Evolutionary conservation across 495 filamentous ascomycete genomes (phyloP), one percentile per base, ranked within the genome.

Genomic region (Aspergillus asperescens): DNA sequence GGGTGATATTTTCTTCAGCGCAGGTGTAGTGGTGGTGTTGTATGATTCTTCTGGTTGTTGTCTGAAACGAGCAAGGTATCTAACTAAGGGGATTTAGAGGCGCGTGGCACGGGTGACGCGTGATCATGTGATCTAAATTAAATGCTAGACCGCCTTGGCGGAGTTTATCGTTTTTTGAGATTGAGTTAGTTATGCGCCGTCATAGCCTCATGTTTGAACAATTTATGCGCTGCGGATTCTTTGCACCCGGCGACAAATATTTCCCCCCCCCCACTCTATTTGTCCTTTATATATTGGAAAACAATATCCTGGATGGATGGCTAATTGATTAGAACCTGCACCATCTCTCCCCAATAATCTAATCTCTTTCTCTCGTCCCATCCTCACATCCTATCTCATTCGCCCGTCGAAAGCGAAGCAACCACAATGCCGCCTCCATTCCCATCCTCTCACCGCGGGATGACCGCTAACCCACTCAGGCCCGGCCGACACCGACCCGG

Each of bases 381-480:
- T n/a, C 23, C 31, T 12, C n/a, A 27, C 22, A 9, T 27, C 12
- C 25, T 13, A 15, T 44, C 20, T 19, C 7, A n/a, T n/a, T n/a
- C n/a, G n/a, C n/a, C n/a, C n/a, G n/a, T 34, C 34, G 20, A 29
- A 15, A 15, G 8, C 18, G 2, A 22, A 8, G 35, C 16, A 34
- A 45, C 32, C 73, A 75, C 59, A 48, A 95, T 95, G 90, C 85
- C 89, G 58, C 73, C 72, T 47, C 72, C 69, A 7, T 63, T 75
- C 29, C 70, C 71, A 23, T 70, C 71, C 48, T 53, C 61, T n/a
- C 66, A 71, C 47, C 92, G 90, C 72, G 85, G 88, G 54, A 96
- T 98, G 92, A 96, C 92, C 59, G 89, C 89, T 37, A 96, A 98
- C 65, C 90, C 89, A 4, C 68, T 86, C 54, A 84, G 83, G 59